Evolutionary conservation across 2,329 filamentous ascomycete genomes (phyloP).

Genomic region (Waltergamsia citrina): DNA sequence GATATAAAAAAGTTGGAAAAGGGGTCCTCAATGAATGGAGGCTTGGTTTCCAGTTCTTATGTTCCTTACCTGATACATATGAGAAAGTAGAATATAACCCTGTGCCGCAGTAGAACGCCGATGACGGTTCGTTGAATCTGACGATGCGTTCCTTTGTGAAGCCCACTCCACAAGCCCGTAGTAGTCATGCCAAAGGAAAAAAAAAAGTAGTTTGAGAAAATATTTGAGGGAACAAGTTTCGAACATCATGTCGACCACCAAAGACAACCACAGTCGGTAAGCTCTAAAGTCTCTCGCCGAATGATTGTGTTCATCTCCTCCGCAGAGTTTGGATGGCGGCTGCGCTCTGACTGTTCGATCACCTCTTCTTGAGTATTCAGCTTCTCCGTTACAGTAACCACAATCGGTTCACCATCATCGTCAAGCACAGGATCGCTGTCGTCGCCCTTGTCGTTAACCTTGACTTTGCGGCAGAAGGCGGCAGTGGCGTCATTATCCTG

Average conservation of each 20-base stretch:
- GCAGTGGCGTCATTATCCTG: constrained; percentile 13
- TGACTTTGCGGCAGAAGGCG: constrained; percentile 38
- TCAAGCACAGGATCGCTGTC: constrained; percentile 24
- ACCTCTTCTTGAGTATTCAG: constrained; percentile 1
- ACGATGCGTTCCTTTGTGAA: too few relatives aligned
- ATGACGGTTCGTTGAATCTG: too few relatives aligned
- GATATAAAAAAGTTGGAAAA: too few relatives aligned
- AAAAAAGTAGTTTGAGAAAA: neutral
- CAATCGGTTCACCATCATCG: constrained; percentile 26
- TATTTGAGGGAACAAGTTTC: too few relatives aligned
- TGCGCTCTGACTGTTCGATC: constrained; percentile 2
- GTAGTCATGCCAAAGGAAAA: neutral
- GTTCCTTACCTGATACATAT: too few relatives aligned
- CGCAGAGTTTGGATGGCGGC: neutral
- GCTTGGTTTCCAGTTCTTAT: too few relatives aligned
- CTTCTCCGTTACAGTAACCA: constrained; percentile 34
- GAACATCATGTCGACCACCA: constrained; percentile 35
- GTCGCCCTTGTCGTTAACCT: constrained; percentile 28
- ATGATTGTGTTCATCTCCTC: neutral
- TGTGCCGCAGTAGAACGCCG: too few relatives aligned
- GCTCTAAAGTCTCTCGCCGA: constrained; percentile 14
- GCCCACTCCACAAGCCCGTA: too few relatives aligned
- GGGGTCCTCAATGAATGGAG: too few relatives aligned
- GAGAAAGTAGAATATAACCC: too few relatives aligned
- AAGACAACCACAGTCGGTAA: constrained; percentile 43